These are phyloP conservation scores for Physcomitrium patens DNA, from an alignment of 225 moss, liverwort and hornwort species.

Conservation along the genomic window DNA sequence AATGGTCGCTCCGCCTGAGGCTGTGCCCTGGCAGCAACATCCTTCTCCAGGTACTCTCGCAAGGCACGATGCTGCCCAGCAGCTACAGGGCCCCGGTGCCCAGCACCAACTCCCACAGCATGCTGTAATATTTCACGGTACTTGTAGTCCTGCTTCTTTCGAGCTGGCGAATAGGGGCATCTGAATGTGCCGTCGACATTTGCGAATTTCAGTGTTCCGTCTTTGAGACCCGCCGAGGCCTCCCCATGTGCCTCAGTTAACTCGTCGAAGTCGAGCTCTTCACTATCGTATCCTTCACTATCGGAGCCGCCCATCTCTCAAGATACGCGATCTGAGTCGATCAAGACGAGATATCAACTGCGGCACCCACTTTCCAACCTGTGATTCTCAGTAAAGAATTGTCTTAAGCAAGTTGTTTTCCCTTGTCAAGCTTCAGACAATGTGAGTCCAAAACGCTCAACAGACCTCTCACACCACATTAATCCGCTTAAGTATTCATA, in stretches of 20 bases:
- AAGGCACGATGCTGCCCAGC: constrained; percentile 75
- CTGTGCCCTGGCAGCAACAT: constrained; percentile 33
- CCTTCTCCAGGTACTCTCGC: constrained; percentile 49
- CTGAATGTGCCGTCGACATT: constrained; percentile 74
- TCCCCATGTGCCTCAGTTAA: constrained; percentile 44
- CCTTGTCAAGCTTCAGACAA: background rate
- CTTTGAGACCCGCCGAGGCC: constrained; percentile 34
- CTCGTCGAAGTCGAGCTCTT: constrained; percentile 32
- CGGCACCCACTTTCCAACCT: background rate
- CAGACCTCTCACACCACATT: background rate
- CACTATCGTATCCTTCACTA: constrained; percentile 36
- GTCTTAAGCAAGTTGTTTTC: background rate
- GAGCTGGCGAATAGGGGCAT: constrained; percentile 75
- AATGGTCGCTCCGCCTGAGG: constrained; percentile 57
- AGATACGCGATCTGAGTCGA: constrained; percentile 25
- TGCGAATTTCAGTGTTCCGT: constrained; percentile 40
- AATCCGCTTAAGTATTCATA: background rate
- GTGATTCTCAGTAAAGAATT: background rate
- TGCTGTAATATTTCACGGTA: constrained; percentile 77
- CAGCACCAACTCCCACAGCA: constrained; percentile 62
- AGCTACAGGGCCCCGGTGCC: constrained; percentile 58
- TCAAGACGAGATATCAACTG: background rate
- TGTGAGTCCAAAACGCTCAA: background rate
- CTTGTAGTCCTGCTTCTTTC: constrained; percentile 74
- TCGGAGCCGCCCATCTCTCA: constrained; percentile 49